Evolutionary conservation across 805 yeast genomes (phyloP).

Genomic region (Sungouiella thailandica): DNA sequence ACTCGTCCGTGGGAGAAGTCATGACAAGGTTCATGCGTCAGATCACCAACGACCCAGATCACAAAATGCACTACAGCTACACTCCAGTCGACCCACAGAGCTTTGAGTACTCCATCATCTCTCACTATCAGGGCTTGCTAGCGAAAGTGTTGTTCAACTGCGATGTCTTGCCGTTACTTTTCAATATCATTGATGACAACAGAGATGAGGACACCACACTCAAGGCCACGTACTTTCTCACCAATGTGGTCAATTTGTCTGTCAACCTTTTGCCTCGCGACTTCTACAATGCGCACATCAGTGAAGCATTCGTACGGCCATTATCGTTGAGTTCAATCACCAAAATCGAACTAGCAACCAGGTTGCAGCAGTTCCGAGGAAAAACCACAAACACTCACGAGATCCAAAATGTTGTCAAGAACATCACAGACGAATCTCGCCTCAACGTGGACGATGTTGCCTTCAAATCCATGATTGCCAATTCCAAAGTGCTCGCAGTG

Average conservation of each 20-base stretch:
- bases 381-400: no score
- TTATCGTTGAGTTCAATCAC: slow-evolving; percentile 9
- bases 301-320: slow-evolving; percentile 5
- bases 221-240: slow-evolving; percentile 60
- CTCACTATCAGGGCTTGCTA: slow-evolving; percentile 65
- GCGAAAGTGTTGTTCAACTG: slow-evolving; percentile 50
- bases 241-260: slow-evolving; percentile 56
- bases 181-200: slow-evolving; percentile 36
- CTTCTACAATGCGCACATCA: slow-evolving; percentile 18
- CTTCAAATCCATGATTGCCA: slow-evolving; percentile 59
- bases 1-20: slow-evolving; percentile 10
- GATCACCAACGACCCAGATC: slow-evolving; percentile 1
- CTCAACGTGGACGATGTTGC: slow-evolving; percentile 53
- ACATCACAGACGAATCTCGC: slow-evolving; percentile 18
- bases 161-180: slow-evolving; percentile 47
- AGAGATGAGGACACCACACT: slow-evolving; percentile 42
- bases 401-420: slow-evolving; percentile 18
- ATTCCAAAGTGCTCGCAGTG: slow-evolving; percentile 68
- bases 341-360: slow-evolving; percentile 12
- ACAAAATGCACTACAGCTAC: slow-evolving; percentile 10
- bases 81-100: slow-evolving; percentile 21
- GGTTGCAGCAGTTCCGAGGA: no score
- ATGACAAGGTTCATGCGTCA: slow-evolving; percentile 11
- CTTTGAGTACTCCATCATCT: slow-evolving; percentile 40
- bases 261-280: slow-evolving; percentile 51